Base-by-base conservation (phyloP, 78 protist genomes). In the Dictyostelium purpureum region DNA sequence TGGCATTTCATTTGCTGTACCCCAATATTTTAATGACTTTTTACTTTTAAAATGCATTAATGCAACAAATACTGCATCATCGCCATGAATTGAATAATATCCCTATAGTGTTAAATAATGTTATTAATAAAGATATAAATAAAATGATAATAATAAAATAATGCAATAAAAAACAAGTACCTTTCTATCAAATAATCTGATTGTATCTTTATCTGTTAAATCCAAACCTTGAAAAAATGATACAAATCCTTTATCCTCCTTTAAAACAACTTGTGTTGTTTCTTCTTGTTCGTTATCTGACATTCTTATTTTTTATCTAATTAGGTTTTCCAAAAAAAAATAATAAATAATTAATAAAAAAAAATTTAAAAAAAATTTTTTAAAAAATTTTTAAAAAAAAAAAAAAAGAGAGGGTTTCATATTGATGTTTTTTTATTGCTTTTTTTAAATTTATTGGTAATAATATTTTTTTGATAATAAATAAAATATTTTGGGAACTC, bases 181-280 rank as follows among this genome's bases (percentile, higher is more conserved):
- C 16, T 83, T 83, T 83, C 90, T 83, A 83, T 83, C 90, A 71
- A 70, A 83, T 11, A 83, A 83, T 56, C 73, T 67, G 14, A 83
- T 83, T 12, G 49, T 33, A 42, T 67, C 43, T 2, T n/a, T 4
- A 14, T 71, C 51, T 31, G 43, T 9, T 24, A 11, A 31, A 21
- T 69, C 79, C 18, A 81, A 54, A 49, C 79, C 12, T 83, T 71
- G 57, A 56, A 37, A 83, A 67, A 70, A 83, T 83, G 90, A 42
- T 28, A 71, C 35, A 56, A 83, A 83, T 43, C 79, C 78, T 57
- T 43, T 83, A 83, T 83, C 90, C 33, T 83, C 90, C 35, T 83
- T 83, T 42, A 83, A 67, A 38, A 69, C 76, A 6, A 69, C 76
- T 69, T 35, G 56, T 37, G 38, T 18, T 35, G 76, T 18, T n/a